Conservation (phyloP, 129 eudicot genomes). For the Lonicera japonica region DNA sequence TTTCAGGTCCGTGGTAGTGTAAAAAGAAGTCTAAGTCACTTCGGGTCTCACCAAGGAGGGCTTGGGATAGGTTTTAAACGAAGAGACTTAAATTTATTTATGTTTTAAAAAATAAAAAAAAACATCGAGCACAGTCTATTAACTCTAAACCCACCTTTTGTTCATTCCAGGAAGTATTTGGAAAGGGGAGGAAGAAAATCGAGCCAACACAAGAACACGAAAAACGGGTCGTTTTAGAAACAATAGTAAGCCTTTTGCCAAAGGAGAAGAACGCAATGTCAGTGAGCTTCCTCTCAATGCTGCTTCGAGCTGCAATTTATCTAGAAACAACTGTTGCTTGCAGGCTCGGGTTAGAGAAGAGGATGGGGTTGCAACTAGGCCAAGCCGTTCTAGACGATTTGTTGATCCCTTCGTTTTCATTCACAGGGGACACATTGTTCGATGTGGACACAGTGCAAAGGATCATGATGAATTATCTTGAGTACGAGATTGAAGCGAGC, state of each 20-base stretch:
- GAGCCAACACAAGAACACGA: constrained; percentile 82
- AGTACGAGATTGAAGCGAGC: constrained; percentile 39
- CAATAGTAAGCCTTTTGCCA: constrained; percentile 88
- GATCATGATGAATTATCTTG: constrained; percentile 55
- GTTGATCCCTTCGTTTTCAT: constrained; percentile 67
- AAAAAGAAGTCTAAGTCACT: too few relatives aligned
- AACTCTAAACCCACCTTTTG: too few relatives aligned
- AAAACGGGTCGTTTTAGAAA: constrained; percentile 78
- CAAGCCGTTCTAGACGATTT: constrained; percentile 85
- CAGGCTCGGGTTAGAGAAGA: constrained; percentile 78
- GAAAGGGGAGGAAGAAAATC: constrained; percentile 57
- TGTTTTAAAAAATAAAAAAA: too few relatives aligned
- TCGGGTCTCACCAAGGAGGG: too few relatives aligned
- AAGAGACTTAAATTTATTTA: too few relatives aligned
- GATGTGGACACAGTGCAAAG: constrained; percentile 80
- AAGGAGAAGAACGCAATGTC: constrained; percentile 71
- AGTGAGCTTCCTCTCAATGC: constrained; percentile 86
- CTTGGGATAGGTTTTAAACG: too few relatives aligned
- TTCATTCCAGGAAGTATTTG: constrained; percentile 62
- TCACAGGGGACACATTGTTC: constrained; percentile 68
- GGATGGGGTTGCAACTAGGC: constrained; percentile 69
- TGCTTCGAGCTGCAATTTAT: constrained; percentile 73
- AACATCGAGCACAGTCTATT: too few relatives aligned
- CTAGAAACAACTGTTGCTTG: constrained; percentile 88
- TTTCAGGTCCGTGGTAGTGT: too few relatives aligned